Evolutionary conservation across 306 rosid genomes (phyloP).

Genomic region (Myrica gale): DNA sequence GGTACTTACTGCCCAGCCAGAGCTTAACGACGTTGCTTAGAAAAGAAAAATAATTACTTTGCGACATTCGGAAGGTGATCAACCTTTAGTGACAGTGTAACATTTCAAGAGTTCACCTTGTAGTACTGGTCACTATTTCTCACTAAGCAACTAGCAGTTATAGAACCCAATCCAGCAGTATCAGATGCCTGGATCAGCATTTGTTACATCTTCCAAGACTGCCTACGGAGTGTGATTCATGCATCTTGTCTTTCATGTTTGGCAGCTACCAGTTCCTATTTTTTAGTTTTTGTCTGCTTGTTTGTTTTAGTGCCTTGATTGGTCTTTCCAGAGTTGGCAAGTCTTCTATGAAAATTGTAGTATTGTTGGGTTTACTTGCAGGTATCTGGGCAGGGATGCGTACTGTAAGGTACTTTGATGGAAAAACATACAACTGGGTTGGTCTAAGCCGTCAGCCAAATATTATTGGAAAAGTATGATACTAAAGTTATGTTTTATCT

Average conservation of each 20-base stretch:
- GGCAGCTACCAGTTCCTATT: neutral
- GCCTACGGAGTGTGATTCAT: neutral
- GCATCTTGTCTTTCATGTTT: neutral
- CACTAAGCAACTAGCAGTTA: neutral
- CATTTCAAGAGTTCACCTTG: neutral
- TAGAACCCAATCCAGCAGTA: neutral
- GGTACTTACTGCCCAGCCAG: neutral
- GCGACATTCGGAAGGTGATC: neutral
- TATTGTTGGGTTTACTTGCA: slow-evolving; percentile 37
- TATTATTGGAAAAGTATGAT: slow-evolving; percentile 81
- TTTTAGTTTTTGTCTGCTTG: neutral
- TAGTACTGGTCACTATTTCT: neutral
- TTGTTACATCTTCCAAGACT: neutral
- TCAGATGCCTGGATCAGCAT: neutral
- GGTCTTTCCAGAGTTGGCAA: slow-evolving; percentile 14
- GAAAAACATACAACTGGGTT: slow-evolving; percentile 98
- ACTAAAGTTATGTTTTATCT: neutral
- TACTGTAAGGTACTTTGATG: slow-evolving; percentile 94
- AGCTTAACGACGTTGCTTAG: neutral
- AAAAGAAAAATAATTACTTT: neutral
- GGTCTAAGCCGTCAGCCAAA: slow-evolving; percentile 99
- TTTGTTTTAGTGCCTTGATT: slow-evolving; percentile 6
- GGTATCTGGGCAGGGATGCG: slow-evolving; percentile 99
- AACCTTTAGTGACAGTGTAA: neutral
- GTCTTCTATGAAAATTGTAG: slow-evolving; percentile 17